Base-by-base conservation (phyloP, 345 rosid species). In the Hypericum perforatum region DNA sequence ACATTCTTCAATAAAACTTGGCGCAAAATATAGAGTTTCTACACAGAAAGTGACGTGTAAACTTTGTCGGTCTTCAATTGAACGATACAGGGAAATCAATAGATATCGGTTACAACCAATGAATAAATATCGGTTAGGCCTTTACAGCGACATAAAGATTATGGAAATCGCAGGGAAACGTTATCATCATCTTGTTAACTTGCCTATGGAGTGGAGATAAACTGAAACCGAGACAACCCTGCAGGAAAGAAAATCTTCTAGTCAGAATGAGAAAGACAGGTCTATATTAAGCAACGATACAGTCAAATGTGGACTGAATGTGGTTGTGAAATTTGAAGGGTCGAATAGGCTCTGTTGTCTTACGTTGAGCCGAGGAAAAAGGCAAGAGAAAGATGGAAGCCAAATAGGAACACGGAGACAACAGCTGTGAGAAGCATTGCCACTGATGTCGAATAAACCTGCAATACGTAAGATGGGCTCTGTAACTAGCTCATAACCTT, bases 341-440 rank as follows among this genome's bases (percentile, higher is more conserved):
- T 9, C 16, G 12, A 39, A 46, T 0, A 39, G 8, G 38, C 9
- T 13, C 43, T 42, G 12, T 42, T 37, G 53, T 55, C 96, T 88
- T 82, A 88, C 97, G 41, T 75, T 36, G 97, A 67, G 41, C 98
- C 97, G 10, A 88, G 84, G 75, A 88, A 92, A 84, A 92, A 92
- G 60, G 98, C 95, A 11, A 92, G 91, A 45, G 97, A 88, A 45
- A 85, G 86, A 66, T 83, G 83, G 64, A 88, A 92, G 57, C 78
- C 73, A 67, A 85, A 88, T n/a, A 92, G 89, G 60, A 88, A 92
- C 52, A 88, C 95, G 0, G 95, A 83, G 67, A 82, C 98, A 57
- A 92, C 73, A 2, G 97, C 98, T 0, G 98, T 92, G 10, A 92
- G 97, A 74, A 92, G 97, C 98, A 88, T 88, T 10, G 98, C 98